phyloP scores from a whole-genome alignment of 768 basidiomycete species.

The Boletus edulis region DNA sequence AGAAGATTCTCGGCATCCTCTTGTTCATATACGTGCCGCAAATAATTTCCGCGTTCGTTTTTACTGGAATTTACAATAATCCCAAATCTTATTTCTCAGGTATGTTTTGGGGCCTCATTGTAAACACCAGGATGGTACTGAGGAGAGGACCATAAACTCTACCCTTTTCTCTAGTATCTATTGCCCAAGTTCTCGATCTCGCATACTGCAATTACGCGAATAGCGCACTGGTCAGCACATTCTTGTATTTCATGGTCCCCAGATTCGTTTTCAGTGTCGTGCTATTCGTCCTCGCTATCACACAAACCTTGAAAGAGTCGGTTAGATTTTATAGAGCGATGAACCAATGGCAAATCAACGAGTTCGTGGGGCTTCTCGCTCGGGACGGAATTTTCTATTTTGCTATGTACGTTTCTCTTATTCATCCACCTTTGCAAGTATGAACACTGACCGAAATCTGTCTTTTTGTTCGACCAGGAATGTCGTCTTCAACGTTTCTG shows the following conservation, averaged over 20 bases:
- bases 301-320: background rate
- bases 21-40: conserved; percentile 1
- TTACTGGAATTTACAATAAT: background rate
- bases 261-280: background rate
- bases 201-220: background rate
- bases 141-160: background rate
- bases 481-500: background rate
- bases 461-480: background rate
- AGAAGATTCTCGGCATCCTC: background rate
- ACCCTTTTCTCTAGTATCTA: background rate
- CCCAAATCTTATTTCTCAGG: background rate
- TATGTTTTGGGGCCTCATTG: background rate
- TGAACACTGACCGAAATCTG: background rate
- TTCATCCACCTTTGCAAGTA: too few relatives aligned
- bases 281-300: background rate
- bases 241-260: background rate
- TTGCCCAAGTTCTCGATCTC: background rate
- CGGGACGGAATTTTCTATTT: conserved; percentile 6
- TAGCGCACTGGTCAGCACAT: background rate
- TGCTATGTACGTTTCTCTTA: background rate
- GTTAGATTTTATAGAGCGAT: background rate
- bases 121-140: background rate
- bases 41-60: background rate
- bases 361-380: background rate
- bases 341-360: conserved; percentile 1